Conservation (phyloP, 1,139 yeast species). For the Meyerozyma carpophila region DNA sequence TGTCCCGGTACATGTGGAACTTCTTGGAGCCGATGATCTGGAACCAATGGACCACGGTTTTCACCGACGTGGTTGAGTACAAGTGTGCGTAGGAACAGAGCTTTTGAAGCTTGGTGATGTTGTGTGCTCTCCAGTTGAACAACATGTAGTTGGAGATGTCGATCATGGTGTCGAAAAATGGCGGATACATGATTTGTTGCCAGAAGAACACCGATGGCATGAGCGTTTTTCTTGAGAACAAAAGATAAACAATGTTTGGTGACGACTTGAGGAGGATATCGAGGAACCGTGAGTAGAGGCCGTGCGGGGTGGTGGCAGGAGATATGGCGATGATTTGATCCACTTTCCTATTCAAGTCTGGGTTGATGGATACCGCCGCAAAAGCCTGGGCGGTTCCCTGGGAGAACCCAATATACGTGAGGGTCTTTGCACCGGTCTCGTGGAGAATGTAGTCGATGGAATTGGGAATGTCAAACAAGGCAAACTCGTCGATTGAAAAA, state of each 20-base stretch:
- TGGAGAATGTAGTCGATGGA: conserved; percentile 33
- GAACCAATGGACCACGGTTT: conserved; percentile 94
- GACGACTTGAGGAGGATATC: conserved; percentile 75
- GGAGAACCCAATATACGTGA: conserved; percentile 78
- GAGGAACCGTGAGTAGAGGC: conserved; percentile 67
- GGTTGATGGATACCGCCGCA: conserved; percentile 70
- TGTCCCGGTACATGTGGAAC: conserved; percentile 85
- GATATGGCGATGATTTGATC: conserved; percentile 75
- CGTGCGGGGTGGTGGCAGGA: conserved; percentile 93
- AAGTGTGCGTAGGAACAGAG: conserved; percentile 74
- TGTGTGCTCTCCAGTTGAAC: conserved; percentile 72
- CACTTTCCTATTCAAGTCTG: conserved; percentile 62
- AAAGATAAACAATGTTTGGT: conserved; percentile 65
- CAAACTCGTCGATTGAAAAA: conserved; percentile 44
- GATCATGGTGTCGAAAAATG: conserved; percentile 67
- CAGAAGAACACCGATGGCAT: conserved; percentile 78
- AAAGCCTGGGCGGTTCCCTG: conserved; percentile 93
- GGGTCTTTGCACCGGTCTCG: conserved; percentile 21
- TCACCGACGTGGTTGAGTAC: conserved; percentile 87
- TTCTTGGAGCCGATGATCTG: conserved; percentile 78
- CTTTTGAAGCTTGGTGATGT: conserved; percentile 71
- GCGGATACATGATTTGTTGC: conserved; percentile 80
- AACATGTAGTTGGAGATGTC: conserved; percentile 62
- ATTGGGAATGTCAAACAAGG: conserved; percentile 42
- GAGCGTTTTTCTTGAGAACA: conserved; percentile 71